phyloP scores from a whole-genome alignment of 495 filamentous ascomycete genomes.

The Penicillium canescens region DNA sequence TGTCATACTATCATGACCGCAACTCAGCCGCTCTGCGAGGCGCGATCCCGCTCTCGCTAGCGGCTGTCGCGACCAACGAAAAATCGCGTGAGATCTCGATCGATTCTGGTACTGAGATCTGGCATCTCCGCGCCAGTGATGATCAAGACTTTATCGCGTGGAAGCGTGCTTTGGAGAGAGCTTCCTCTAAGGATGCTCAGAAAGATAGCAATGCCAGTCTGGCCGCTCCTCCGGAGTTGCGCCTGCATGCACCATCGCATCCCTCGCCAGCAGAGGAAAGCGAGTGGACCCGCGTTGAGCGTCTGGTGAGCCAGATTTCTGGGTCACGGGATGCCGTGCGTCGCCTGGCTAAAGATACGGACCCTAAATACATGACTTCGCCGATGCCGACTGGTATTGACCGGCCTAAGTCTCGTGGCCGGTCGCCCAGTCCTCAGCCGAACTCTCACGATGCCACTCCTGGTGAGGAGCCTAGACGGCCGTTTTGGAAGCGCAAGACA shows the following conservation, averaged over 20 bases:
- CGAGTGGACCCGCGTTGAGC: constrained; percentile 84
- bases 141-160: constrained; percentile 83
- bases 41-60: constrained; percentile 87
- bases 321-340: constrained; percentile 86
- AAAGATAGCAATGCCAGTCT: constrained; percentile 16
- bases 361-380: constrained; percentile 56
- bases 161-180: constrained; percentile 81
- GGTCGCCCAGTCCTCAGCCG: constrained; percentile 42
- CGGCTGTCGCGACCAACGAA: constrained; percentile 86
- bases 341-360: constrained; percentile 78
- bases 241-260: constrained; percentile 30
- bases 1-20: constrained; percentile 93
- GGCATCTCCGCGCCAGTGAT: constrained; percentile 87
- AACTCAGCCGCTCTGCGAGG: constrained; percentile 88
- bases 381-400: constrained; percentile 16
- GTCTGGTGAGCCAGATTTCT: constrained; percentile 77
- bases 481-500: constrained; percentile 91
- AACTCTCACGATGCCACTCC: constrained; percentile 36
- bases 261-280: constrained; percentile 59
- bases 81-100: constrained; percentile 89
- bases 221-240: constrained; percentile 27
- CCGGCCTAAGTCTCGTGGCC: constrained; percentile 30
- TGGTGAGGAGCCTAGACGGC: constrained; percentile 38
- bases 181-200: constrained; percentile 46
- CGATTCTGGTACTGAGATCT: constrained; percentile 94